A percentile compares a stretch with the other conserved stretches of the same genome.
Conservation (phyloP, 352 stramenopile species). For the Globisporangium camurandrum region DNA sequence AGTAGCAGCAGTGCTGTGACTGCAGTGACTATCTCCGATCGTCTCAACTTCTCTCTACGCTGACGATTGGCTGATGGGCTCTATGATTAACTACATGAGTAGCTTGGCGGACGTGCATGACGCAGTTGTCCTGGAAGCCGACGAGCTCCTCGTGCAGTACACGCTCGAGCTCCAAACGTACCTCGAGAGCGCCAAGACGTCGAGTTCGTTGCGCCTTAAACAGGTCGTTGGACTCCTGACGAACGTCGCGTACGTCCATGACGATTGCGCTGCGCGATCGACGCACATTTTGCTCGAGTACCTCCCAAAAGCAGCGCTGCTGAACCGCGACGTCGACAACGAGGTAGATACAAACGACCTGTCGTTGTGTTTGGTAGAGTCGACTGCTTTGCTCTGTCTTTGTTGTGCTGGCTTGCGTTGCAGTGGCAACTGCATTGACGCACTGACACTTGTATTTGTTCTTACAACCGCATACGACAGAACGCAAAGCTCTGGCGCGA, state of each 20-base stretch:
- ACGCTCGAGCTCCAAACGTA: constrained; percentile 52
- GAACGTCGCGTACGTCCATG: constrained; percentile 34
- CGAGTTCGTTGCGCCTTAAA: constrained; percentile 48
- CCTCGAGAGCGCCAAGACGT: constrained; percentile 54
- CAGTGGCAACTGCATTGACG: too few relatives aligned
- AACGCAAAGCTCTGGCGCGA: constrained; percentile 43
- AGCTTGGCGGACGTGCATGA: constrained; percentile 58
- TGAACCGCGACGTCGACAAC: constrained; percentile 37
- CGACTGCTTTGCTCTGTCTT: too few relatives aligned
- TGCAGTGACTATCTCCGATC: background rate
- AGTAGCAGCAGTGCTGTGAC: too few relatives aligned
- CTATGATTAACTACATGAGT: too few relatives aligned
- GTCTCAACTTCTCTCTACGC: background rate
- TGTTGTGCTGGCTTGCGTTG: too few relatives aligned
- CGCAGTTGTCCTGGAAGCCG: constrained; percentile 42
- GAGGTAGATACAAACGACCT: constrained; percentile 6
- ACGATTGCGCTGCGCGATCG: constrained; percentile 11
- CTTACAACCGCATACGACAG: too few relatives aligned
- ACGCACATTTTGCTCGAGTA: constrained; percentile 11
- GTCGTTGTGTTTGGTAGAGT: background rate
- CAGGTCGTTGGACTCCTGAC: constrained; percentile 62
- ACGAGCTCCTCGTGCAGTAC: constrained; percentile 59
- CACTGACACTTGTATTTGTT: too few relatives aligned
- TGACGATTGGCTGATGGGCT: background rate
- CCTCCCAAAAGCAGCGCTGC: constrained; percentile 9